Evolutionary conservation across 352 stramenopile species (phyloP).

Genomic region (Phytophthora brassicae): DNA sequence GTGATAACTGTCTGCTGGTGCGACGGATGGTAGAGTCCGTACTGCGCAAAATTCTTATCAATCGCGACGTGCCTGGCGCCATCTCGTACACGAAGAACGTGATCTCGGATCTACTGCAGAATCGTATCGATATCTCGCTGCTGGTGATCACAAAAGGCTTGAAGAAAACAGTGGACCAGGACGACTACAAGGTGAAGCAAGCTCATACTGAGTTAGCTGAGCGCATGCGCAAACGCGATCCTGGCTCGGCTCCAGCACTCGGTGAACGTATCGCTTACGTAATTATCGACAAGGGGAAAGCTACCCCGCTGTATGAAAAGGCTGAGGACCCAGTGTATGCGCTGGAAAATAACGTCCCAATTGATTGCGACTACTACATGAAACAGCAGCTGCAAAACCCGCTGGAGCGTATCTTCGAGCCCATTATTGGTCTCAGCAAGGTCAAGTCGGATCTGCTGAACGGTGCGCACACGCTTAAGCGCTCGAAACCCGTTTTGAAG

Average conservation of each 20-base stretch:
- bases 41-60: conserved; percentile 98
- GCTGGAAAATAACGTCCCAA: conserved; percentile 98
- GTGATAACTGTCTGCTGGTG: conserved; percentile 99
- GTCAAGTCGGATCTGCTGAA: conserved; percentile 91
- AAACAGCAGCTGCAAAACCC: conserved; percentile 98
- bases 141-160: conserved; percentile 99
- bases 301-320: conserved; percentile 96
- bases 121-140: conserved; percentile 99
- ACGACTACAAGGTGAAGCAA: conserved; percentile 99
- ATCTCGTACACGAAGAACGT: conserved; percentile 98
- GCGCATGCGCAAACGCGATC: conserved; percentile 98
- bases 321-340: conserved; percentile 99
- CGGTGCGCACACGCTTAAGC: conserved; percentile 97
- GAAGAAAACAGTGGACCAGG: conserved; percentile 97
- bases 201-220: conserved; percentile 98
- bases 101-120: conserved; percentile 98
- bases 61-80: conserved; percentile 94
- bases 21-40: conserved; percentile 97
- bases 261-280: conserved; percentile 99
- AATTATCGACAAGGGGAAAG: conserved; percentile 98
- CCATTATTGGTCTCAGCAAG: conserved; percentile 95
- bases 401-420: conserved; percentile 98
- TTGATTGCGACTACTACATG: conserved; percentile 99
- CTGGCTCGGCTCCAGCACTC: conserved; percentile 96
- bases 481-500: conserved; percentile 95